Percentiles rank a stretch among this genome's conserved stretches.
These are phyloP conservation scores for Paramecium sonneborni DNA, from an alignment of 73 alveolate species.

Conservation along the genomic window DNA sequence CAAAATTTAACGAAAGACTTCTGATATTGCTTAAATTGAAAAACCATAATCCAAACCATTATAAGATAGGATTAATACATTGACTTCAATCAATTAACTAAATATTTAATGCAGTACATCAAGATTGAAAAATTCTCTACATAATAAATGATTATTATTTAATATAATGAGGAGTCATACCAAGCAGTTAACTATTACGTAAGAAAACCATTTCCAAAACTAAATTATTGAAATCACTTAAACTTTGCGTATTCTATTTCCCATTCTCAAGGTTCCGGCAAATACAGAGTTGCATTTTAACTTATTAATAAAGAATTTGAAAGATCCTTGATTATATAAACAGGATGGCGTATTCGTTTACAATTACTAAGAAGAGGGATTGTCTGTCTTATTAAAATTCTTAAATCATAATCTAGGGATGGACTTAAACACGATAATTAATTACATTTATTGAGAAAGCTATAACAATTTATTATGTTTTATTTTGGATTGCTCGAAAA, in stretches of 20 bases:
- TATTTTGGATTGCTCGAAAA: not conserved
- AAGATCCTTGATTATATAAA: not conserved
- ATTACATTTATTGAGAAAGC: not conserved
- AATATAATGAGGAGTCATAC: constrained; percentile 18
- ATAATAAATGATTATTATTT: constrained; percentile 8
- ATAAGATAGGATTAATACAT: not conserved
- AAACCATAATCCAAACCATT: not conserved
- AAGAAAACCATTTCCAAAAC: constrained; percentile 7
- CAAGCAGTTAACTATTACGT: not conserved
- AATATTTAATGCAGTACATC: not conserved
- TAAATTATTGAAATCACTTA: not conserved
- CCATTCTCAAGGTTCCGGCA: not conserved
- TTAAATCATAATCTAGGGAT: not conserved
- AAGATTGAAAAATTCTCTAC: not conserved
- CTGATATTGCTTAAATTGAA: not conserved
- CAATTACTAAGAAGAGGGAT: constrained; percentile 26
- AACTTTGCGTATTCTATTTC: not conserved
- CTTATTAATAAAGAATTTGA: constrained; percentile 18
- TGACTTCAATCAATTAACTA: not conserved
- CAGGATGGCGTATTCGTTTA: constrained; percentile 20
- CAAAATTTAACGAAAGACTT: no score
- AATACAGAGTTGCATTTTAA: not conserved
- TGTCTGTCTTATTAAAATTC: constrained; percentile 1
- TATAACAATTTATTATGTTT: not conserved
- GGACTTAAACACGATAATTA: not conserved